These are phyloP conservation scores for Colletotrichum lindemuthianum DNA, from an alignment of 2,329 filamentous ascomycete species.

Conservation along the genomic window DNA sequence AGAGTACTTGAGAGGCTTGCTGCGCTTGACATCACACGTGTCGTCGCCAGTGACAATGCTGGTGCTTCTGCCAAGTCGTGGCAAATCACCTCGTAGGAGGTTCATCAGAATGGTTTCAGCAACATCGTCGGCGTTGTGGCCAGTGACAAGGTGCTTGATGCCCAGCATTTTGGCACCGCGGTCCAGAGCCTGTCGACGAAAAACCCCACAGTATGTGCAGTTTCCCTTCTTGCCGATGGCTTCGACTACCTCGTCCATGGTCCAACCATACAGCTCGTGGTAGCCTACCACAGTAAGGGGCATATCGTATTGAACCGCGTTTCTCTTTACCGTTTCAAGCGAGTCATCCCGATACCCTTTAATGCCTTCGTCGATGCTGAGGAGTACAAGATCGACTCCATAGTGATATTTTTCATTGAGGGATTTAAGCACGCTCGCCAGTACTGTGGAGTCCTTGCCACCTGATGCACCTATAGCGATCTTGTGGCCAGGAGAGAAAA, in stretches of 20 bases:
- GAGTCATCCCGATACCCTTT: constrained; percentile 97
- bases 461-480: constrained; percentile 96
- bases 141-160: constrained; percentile 94
- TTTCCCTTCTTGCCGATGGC: constrained; percentile 98
- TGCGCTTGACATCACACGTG: constrained; percentile 89
- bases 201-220: constrained; percentile 98
- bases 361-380: constrained; percentile 97
- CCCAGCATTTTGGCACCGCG: constrained; percentile 87
- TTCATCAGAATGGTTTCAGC: constrained; percentile 99
- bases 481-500: constrained; percentile 85
- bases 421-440: constrained; percentile 93
- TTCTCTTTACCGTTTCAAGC: constrained; percentile 94
- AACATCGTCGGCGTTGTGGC: constrained; percentile 97
- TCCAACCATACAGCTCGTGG: constrained; percentile 95
- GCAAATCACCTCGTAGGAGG: constrained; percentile 87
- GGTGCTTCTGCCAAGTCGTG: constrained; percentile 86
- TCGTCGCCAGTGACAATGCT: constrained; percentile 85
- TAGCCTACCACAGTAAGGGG: constrained; percentile 92
- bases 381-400: constrained; percentile 82
- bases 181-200: constrained; percentile 92
- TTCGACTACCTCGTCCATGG: constrained; percentile 98
- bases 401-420: constrained; percentile 92
- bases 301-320: constrained; percentile 91
- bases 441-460: constrained; percentile 96
- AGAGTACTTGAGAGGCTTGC: constrained; percentile 96